Percentiles rank a stretch among this genome's conserved stretches.
These are phyloP conservation scores for Nitzschia sp. DNA, from an alignment of 108 stramenopile genomes.

Conservation along the genomic window DNA sequence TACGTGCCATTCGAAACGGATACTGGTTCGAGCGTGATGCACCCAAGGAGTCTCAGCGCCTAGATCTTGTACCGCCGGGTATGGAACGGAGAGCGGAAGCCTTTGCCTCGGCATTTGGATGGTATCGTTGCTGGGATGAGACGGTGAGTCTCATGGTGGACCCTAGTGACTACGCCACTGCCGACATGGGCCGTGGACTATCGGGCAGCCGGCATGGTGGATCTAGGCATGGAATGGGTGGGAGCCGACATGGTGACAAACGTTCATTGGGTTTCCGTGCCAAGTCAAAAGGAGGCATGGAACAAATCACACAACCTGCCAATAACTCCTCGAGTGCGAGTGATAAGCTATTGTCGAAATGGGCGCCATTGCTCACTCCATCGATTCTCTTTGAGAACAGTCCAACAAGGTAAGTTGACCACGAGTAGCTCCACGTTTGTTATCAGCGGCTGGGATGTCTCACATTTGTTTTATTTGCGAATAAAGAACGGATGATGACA, in stretches of 20 bases:
- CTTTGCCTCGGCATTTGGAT: slow-evolving; percentile 86
- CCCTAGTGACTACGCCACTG: slow-evolving; percentile 49
- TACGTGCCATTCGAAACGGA: slow-evolving; percentile 69
- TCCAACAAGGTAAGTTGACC: slow-evolving; percentile 51
- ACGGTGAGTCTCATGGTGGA: slow-evolving; percentile 54
- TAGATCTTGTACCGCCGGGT: slow-evolving; percentile 58
- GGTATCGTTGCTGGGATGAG: slow-evolving; percentile 91
- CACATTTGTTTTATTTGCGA: neutral
- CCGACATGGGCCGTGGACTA: slow-evolving; percentile 52
- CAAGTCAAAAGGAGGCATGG: slow-evolving; percentile 33
- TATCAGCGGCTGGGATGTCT: neutral
- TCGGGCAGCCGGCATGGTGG: slow-evolving; percentile 63
- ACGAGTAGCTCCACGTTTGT: slow-evolving; percentile 4
- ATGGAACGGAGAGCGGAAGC: slow-evolving; percentile 83
- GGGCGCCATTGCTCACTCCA: slow-evolving; percentile 78
- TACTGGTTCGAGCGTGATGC: slow-evolving; percentile 89
- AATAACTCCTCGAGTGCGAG: slow-evolving; percentile 28
- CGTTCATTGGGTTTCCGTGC: slow-evolving; percentile 79
- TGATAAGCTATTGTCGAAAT: slow-evolving; percentile 32
- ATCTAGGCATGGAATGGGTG: slow-evolving; percentile 42
- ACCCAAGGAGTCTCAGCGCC: slow-evolving; percentile 64
- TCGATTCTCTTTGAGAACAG: slow-evolving; percentile 58
- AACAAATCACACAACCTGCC: slow-evolving; percentile 30
- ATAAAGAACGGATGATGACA: slow-evolving; percentile 70
- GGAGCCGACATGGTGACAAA: slow-evolving; percentile 60